A percentile compares a stretch with the other conserved stretches of the same genome.
These are phyloP conservation scores for Sophora flavescens DNA, from an alignment of 306 rosid genomes.

Conservation along the genomic window DNA sequence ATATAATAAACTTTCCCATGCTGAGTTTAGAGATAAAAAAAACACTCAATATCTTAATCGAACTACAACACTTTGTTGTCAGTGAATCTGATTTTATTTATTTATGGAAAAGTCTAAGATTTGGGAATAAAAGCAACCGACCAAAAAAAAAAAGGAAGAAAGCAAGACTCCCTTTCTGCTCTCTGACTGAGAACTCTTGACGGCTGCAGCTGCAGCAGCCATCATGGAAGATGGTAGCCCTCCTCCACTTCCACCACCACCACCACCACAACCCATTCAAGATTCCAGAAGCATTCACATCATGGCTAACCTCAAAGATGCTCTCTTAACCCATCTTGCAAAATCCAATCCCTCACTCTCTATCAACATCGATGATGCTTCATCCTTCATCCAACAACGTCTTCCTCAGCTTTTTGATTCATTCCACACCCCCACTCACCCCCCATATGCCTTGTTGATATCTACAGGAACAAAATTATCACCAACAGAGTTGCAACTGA, in stretches of 20 bases:
- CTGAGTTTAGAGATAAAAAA: too few species aligned
- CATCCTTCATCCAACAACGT: conserved; percentile 20
- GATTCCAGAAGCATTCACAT: conserved; percentile 10
- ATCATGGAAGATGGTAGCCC: conserved; percentile 8
- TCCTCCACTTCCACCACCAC: background rate
- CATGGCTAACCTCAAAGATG: conserved; percentile 11
- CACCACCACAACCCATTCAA: too few species aligned
- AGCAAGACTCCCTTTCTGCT: background rate
- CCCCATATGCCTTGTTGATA: conserved; percentile 49
- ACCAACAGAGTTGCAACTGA: conserved; percentile 37
- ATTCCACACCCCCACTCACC: conserved; percentile 50
- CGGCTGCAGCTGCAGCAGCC: background rate
- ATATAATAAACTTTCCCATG: too few species aligned
- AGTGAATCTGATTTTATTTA: too few species aligned
- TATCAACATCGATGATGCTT: background rate
- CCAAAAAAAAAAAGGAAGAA: too few species aligned
- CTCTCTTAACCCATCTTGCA: conserved; percentile 30
- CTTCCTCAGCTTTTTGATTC: conserved; percentile 36
- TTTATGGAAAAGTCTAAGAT: too few species aligned
- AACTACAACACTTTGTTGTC: too few species aligned
- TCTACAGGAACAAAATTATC: conserved; percentile 5
- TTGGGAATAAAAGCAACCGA: too few species aligned
- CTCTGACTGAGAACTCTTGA: conserved; percentile 13
- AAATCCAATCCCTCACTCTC: conserved; percentile 10
- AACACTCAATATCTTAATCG: too few species aligned